Evolutionary conservation across 176 grass and related monocot genomes (phyloP).

Genomic region (Aechmea fasciata): DNA sequence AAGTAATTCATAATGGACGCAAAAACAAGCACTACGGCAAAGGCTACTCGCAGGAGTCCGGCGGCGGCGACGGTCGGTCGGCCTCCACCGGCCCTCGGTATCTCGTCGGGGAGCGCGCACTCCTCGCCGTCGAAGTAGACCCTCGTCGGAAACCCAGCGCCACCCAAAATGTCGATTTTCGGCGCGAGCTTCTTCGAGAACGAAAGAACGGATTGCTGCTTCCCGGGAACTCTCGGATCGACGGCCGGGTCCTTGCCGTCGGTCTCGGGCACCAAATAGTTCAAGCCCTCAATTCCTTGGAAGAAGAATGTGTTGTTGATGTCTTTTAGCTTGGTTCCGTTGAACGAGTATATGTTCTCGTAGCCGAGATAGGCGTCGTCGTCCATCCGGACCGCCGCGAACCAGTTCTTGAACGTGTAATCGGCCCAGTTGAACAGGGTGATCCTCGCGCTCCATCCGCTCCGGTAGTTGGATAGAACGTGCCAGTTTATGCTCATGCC

Average conservation of each 20-base stretch:
- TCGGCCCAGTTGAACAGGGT: slow-evolving; percentile 91
- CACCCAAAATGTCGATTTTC: slow-evolving; percentile 35
- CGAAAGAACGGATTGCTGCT: slow-evolving; percentile 77
- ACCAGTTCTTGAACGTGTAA: slow-evolving; percentile 96
- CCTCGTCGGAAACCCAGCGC: slow-evolving; percentile 61
- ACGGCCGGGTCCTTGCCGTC: slow-evolving; percentile 26
- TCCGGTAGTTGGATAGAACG: slow-evolving; percentile 67
- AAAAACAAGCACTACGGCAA: slow-evolving; percentile 16
- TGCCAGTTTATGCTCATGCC: slow-evolving; percentile 95
- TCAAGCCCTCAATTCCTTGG: slow-evolving; percentile 57
- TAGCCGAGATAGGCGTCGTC: slow-evolving; percentile 31
- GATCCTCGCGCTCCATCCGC: slow-evolving; percentile 62
- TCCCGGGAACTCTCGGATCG: slow-evolving; percentile 45
- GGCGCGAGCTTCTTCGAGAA: slow-evolving; percentile 54
- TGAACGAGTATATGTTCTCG: slow-evolving; percentile 95
- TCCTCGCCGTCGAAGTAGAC: slow-evolving; percentile 85
- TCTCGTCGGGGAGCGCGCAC: slow-evolving; percentile 49
- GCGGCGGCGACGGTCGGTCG: neutral
- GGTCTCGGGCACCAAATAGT: slow-evolving; percentile 37
- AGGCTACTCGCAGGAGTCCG: slow-evolving; percentile 7
- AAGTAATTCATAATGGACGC: slow-evolving; percentile 23
- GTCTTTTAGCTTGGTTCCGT: slow-evolving; percentile 38
- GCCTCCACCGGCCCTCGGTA: slow-evolving; percentile 27
- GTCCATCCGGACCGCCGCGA: slow-evolving; percentile 58
- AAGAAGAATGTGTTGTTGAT: slow-evolving; percentile 70